Conservation (phyloP, 495 filamentous ascomycete genomes). For the Friedmanniomyces simplex region DNA sequence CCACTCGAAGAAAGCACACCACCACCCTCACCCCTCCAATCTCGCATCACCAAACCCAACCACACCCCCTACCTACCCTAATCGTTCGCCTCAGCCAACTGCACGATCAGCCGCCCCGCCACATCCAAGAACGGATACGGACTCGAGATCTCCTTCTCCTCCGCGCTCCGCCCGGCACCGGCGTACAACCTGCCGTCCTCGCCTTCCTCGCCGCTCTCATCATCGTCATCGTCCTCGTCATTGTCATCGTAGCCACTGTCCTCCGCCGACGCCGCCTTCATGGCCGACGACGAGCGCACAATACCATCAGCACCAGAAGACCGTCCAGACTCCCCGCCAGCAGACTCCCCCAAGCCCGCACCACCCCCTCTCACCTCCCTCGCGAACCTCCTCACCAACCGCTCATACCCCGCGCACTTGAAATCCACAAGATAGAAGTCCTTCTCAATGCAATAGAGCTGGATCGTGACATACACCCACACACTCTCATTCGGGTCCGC, state of each 20-base stretch:
- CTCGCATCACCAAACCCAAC: too few species aligned
- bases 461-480: slow-evolving; percentile 85
- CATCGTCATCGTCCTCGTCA: slow-evolving; percentile 22
- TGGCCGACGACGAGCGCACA: too few species aligned
- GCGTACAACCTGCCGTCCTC: slow-evolving; percentile 31
- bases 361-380: slow-evolving; percentile 23
- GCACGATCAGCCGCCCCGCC: slow-evolving; percentile 61
- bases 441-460: slow-evolving; percentile 89
- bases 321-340: background rate
- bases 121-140: slow-evolving; percentile 73
- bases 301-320: too few species aligned
- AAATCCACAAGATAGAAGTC: slow-evolving; percentile 96
- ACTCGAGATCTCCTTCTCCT: slow-evolving; percentile 64
- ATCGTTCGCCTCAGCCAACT: slow-evolving; percentile 54
- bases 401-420: slow-evolving; percentile 97
- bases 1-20: too few species aligned
- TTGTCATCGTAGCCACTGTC: slow-evolving; percentile 20
- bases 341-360: background rate
- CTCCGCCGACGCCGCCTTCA: background rate
- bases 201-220: slow-evolving; percentile 26
- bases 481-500: slow-evolving; percentile 40
- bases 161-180: slow-evolving; percentile 26
- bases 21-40: too few species aligned
- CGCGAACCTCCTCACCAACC: slow-evolving; percentile 40
- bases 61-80: background rate